A percentile compares a stretch with the other conserved stretches of the same genome.
These are phyloP conservation scores for Carex littledalei DNA, from an alignment of 176 grass and related monocot species.

Conservation along the genomic window DNA sequence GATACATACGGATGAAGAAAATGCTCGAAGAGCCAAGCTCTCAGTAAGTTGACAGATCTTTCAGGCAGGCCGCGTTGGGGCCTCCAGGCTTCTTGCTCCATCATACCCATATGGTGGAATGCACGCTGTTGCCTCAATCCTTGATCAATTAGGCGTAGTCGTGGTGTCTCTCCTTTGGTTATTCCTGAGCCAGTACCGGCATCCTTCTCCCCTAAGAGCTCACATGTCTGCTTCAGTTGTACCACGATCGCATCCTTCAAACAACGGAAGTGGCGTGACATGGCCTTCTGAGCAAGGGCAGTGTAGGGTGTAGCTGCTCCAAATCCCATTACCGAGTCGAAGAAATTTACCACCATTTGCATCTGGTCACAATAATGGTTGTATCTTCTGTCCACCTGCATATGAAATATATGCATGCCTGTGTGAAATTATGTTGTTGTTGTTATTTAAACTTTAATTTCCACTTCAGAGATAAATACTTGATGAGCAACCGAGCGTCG, in stretches of 20 bases:
- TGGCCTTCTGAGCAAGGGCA: slow-evolving; percentile 93
- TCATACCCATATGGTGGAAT: slow-evolving; percentile 99
- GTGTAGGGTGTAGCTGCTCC: slow-evolving; percentile 96
- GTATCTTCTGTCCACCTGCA: slow-evolving; percentile 95
- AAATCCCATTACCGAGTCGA: slow-evolving; percentile 97
- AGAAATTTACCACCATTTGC: slow-evolving; percentile 99
- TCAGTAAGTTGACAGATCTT: slow-evolving; percentile 72
- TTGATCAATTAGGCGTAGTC: slow-evolving; percentile 81
- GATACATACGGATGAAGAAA: slow-evolving; percentile 95
- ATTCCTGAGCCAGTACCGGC: slow-evolving; percentile 58
- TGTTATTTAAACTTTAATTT: neutral
- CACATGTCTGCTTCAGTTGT: slow-evolving; percentile 65
- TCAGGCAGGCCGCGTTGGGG: slow-evolving; percentile 96
- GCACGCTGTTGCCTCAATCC: slow-evolving; percentile 88
- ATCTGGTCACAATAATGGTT: slow-evolving; percentile 99
- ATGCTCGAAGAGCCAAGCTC: slow-evolving; percentile 97
- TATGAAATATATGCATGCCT: neutral
- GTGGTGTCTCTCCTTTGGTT: slow-evolving; percentile 93
- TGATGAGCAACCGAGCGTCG: neutral
- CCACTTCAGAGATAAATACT: neutral
- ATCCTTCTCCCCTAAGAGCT: slow-evolving; percentile 88
- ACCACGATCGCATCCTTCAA: slow-evolving; percentile 81
- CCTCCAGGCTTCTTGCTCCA: slow-evolving; percentile 97
- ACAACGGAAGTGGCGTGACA: slow-evolving; percentile 99
- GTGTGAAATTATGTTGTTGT: neutral